Conservation (phyloP, 495 filamentous ascomycete species). For the Elasticomyces elasticus region DNA sequence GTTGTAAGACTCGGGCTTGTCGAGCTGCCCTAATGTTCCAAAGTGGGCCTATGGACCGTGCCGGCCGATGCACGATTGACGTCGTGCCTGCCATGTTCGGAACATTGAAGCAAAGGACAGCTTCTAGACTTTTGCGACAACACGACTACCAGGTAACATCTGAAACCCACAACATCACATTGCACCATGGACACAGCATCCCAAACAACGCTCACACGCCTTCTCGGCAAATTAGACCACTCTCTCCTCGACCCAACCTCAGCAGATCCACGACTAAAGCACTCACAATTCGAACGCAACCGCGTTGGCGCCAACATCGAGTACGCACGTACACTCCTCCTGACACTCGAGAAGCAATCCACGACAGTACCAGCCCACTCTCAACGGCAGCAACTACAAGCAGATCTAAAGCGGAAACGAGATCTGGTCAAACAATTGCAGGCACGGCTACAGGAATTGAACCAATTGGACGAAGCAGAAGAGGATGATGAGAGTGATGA, state of each 20-base stretch:
- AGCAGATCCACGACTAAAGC: neutral
- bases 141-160: neutral
- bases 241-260: slow-evolving; percentile 4
- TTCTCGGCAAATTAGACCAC: slow-evolving; percentile 12
- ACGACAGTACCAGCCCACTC: slow-evolving; percentile 52
- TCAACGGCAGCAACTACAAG: slow-evolving; percentile 56
- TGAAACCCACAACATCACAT: neutral
- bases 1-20: no score
- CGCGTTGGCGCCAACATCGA: slow-evolving; percentile 49
- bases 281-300: slow-evolving; percentile 20
- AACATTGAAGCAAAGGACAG: neutral
- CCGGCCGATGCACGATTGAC: neutral
- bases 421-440: slow-evolving; percentile 39
- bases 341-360: slow-evolving; percentile 65
- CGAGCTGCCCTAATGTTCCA: no score
- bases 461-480: slow-evolving; percentile 40
- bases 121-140: neutral
- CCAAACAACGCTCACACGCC: slow-evolving; percentile 12
- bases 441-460: slow-evolving; percentile 35
- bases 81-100: neutral
- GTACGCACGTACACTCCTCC: slow-evolving; percentile 65
- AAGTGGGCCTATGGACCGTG: neutral
- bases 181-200: slow-evolving; percentile 10
- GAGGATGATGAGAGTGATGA: slow-evolving; percentile 8
- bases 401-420: slow-evolving; percentile 54